Percentiles rank a stretch among this genome's conserved stretches.
Evolutionary conservation across 2,329 filamentous ascomycete genomes (phyloP).

Genomic region (Torrubiella hemipterigena): DNA sequence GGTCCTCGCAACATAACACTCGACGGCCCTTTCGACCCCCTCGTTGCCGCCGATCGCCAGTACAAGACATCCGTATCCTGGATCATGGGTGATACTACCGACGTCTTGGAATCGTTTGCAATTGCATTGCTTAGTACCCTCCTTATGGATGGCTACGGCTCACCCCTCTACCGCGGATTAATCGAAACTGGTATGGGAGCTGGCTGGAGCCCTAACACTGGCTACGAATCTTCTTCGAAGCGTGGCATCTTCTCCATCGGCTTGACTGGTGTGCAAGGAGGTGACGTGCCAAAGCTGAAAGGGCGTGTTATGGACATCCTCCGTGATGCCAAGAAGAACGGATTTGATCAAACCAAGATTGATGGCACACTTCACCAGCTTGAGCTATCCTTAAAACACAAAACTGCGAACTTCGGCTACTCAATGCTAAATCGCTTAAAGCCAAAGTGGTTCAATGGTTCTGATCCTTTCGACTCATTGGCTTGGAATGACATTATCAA

Average conservation of each 20-base stretch:
- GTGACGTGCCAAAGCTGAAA: constrained; percentile 67
- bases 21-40: constrained; percentile 71
- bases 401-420: constrained; percentile 91
- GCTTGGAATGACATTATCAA: constrained; percentile 85
- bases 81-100: constrained; percentile 71
- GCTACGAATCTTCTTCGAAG: constrained; percentile 70
- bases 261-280: constrained; percentile 75
- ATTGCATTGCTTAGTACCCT: constrained; percentile 71
- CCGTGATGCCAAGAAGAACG: constrained; percentile 54
- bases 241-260: constrained; percentile 82
- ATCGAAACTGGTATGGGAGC: constrained; percentile 84
- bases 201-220: constrained; percentile 90
- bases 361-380: constrained; percentile 89
- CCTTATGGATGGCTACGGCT: constrained; percentile 88
- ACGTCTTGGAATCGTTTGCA: constrained; percentile 82
- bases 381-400: constrained; percentile 88
- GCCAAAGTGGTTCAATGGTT: constrained; percentile 89
- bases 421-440: constrained; percentile 79
- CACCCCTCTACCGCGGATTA: constrained; percentile 77
- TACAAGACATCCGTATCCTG: constrained; percentile 91
- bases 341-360: constrained; percentile 83
- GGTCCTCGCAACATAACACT: constrained; percentile 61
- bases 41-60: constrained; percentile 77
- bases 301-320: constrained; percentile 62
- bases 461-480: constrained; percentile 81